These are phyloP conservation scores for Gossypium anomalum DNA, from an alignment of 345 rosid species.

Conservation along the genomic window DNA sequence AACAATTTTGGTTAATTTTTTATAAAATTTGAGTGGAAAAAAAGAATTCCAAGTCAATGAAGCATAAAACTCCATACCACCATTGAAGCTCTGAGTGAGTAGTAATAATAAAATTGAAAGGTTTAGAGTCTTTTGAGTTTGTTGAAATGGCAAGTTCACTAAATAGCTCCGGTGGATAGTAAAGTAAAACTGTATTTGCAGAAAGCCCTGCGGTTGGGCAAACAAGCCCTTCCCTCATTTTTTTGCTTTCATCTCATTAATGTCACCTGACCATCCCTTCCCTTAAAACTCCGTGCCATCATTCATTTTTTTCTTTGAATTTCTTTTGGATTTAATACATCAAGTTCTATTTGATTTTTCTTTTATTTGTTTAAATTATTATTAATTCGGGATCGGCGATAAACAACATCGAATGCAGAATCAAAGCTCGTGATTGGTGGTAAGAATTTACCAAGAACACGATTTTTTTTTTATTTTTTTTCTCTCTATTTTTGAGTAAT, in stretches of 20 bases:
- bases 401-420: conserved; percentile 11
- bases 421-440: conserved; percentile 45
- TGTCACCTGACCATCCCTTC: not conserved
- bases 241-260: not conserved
- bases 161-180: conserved; percentile 17
- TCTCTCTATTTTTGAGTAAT: not conserved
- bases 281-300: conserved; percentile 12
- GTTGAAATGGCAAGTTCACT: not conserved
- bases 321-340: not conserved
- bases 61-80: not conserved
- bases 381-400: too few species aligned
- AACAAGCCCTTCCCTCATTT: not conserved
- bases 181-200: not conserved
- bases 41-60: not conserved
- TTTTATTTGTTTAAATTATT: not conserved
- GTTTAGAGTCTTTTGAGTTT: conserved; percentile 4
- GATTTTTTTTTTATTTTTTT: not conserved
- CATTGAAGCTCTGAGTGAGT: not conserved
- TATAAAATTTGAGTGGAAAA: too few species aligned
- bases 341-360: not conserved
- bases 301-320: not conserved
- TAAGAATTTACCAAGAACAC: conserved; percentile 24
- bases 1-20: too few species aligned
- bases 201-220: not conserved
- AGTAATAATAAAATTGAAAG: not conserved